phyloP scores from a whole-genome alignment of 176 grass and related monocot genomes.

The Poa annua region DNA sequence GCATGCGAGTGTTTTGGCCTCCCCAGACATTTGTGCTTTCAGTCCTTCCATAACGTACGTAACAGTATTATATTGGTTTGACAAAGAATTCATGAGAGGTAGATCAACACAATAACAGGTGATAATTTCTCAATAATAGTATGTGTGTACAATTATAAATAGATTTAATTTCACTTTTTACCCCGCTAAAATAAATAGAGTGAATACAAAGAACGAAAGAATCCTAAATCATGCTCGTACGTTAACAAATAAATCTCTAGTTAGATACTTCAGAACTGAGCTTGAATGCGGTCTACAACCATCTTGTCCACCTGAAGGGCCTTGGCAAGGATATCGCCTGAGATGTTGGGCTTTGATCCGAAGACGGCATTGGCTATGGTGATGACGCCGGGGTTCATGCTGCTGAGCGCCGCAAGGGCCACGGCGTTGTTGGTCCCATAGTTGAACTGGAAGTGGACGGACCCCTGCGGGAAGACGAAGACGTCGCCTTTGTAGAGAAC shows the following conservation, averaged over 20 bases:
- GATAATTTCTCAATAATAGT: neutral
- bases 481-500: neutral
- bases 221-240: neutral
- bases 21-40: no score
- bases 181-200: no score
- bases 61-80: no score
- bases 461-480: constrained; percentile 7
- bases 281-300: neutral
- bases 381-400: constrained; percentile 13
- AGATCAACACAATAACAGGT: neutral
- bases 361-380: neutral
- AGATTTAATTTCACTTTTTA: no score
- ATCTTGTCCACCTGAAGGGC: constrained; percentile 21
- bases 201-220: neutral
- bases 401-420: neutral
- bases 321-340: neutral
- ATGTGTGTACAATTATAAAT: neutral
- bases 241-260: neutral
- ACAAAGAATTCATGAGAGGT: no score
- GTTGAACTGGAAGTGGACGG: constrained; percentile 23
- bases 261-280: constrained; percentile 3
- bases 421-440: neutral
- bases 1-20: no score
- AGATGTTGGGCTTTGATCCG: neutral
- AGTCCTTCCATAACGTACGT: no score